A percentile compares a stretch with the other conserved stretches of the same genome.
Conservation (phyloP, 768 basidiomycete genomes). For the Podaxis pistillaris region DNA sequence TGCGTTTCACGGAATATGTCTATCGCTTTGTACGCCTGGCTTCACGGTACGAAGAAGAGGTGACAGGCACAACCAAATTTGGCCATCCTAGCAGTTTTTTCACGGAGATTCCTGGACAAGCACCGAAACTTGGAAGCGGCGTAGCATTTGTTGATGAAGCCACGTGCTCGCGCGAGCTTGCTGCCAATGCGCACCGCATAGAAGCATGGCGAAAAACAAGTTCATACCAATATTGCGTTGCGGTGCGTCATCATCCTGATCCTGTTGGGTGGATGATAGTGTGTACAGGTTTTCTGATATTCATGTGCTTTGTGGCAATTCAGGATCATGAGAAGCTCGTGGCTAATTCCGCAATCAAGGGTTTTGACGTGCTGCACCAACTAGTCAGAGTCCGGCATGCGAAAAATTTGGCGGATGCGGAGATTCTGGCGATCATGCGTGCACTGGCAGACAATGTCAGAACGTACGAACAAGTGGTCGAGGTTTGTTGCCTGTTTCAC, state of each 20-base stretch:
- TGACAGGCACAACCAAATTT: slow-evolving; percentile 73
- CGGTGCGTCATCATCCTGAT: slow-evolving; percentile 38
- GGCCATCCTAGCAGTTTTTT: slow-evolving; percentile 66
- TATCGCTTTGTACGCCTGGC: slow-evolving; percentile 85
- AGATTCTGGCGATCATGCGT: slow-evolving; percentile 73
- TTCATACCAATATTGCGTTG: slow-evolving; percentile 70
- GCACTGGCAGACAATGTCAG: slow-evolving; percentile 69
- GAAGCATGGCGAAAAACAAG: slow-evolving; percentile 91
- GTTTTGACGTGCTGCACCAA: slow-evolving; percentile 87
- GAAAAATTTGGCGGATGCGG: slow-evolving; percentile 68
- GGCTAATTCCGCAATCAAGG: slow-evolving; percentile 60
- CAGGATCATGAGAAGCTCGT: slow-evolving; percentile 69
- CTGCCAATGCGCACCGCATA: slow-evolving; percentile 76
- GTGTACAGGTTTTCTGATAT: slow-evolving; percentile 10
- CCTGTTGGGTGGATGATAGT: not conserved
- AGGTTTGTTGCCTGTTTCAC: slow-evolving; percentile 47
- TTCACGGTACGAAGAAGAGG: slow-evolving; percentile 86
- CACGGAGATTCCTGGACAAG: slow-evolving; percentile 41
- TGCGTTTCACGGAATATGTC: slow-evolving; percentile 89
- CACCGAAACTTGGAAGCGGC: slow-evolving; percentile 72
- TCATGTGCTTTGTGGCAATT: slow-evolving; percentile 14
- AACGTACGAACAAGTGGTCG: slow-evolving; percentile 85
- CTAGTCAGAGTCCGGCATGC: slow-evolving; percentile 75
- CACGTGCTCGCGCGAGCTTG: slow-evolving; percentile 64
- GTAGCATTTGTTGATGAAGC: slow-evolving; percentile 75